Evolutionary conservation across 805 yeast species (phyloP).

Genomic region (Candida endomychidarum): DNA sequence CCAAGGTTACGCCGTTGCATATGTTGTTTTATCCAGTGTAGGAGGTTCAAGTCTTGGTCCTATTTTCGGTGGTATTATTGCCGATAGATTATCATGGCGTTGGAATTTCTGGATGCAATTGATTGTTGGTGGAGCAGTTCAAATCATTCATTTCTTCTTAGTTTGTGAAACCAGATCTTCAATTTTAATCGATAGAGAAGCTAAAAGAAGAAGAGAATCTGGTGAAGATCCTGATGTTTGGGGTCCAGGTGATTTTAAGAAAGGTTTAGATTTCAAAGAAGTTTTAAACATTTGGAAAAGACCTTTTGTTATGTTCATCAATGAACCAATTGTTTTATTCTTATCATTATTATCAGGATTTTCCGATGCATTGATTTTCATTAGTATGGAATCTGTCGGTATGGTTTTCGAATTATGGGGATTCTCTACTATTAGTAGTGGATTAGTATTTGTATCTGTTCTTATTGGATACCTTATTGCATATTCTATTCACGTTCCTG

Average conservation of each 20-base stretch:
- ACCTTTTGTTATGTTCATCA: constrained; percentile 39
- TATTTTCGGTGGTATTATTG: constrained; percentile 32
- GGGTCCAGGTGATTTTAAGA: constrained; percentile 34
- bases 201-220: constrained; percentile 31
- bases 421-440: constrained; percentile 26
- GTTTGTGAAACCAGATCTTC: constrained; percentile 37
- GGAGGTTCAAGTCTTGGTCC: constrained; percentile 34
- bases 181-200: constrained; percentile 35
- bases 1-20: constrained; percentile 34
- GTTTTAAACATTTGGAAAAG: constrained; percentile 34
- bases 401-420: constrained; percentile 36
- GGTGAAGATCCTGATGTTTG: constrained; percentile 33
- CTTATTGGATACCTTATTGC: constrained; percentile 37
- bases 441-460: constrained; percentile 34
- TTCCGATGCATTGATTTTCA: constrained; percentile 41
- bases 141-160: constrained; percentile 31
- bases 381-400: constrained; percentile 37
- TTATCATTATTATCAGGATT: constrained; percentile 40
- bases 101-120: constrained; percentile 35
- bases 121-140: constrained; percentile 35
- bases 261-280: constrained; percentile 22
- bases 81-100: constrained; percentile 33
- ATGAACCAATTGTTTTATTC: constrained; percentile 40
- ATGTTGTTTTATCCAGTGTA: constrained; percentile 31
- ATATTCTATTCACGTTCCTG: constrained; percentile 32